These are phyloP conservation scores for Narthecium ossifragum DNA, from an alignment of 106 monocot species.

Conservation along the genomic window DNA sequence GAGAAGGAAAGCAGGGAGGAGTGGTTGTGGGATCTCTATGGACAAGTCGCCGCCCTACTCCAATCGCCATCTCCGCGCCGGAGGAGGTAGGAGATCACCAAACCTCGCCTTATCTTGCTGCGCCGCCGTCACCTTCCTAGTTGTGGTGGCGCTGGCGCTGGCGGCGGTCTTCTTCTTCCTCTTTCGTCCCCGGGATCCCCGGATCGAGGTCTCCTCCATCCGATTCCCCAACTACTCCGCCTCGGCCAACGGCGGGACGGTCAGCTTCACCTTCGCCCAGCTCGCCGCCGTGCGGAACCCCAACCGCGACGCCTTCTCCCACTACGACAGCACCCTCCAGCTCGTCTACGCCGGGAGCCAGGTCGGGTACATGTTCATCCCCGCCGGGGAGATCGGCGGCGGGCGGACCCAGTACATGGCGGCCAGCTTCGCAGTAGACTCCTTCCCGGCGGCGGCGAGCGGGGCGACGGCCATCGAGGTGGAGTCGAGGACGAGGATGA, in stretches of 20 bases:
- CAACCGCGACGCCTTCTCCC: slow-evolving; percentile 36
- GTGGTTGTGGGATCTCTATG: too few species aligned
- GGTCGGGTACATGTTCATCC: slow-evolving; percentile 45
- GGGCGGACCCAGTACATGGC: slow-evolving; percentile 53
- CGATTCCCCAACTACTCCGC: slow-evolving; percentile 30
- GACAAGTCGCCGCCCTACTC: background rate
- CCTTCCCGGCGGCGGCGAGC: slow-evolving; percentile 14
- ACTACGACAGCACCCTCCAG: slow-evolving; percentile 36
- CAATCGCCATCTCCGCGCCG: background rate
- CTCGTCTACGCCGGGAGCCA: slow-evolving; percentile 20
- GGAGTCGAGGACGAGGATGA: slow-evolving; percentile 45
- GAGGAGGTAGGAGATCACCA: slow-evolving; percentile 1
- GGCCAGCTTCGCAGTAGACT: slow-evolving; percentile 37
- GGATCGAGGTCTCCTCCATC: slow-evolving; percentile 27
- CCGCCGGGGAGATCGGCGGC: slow-evolving; percentile 39
- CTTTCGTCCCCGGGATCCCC: slow-evolving; percentile 41
- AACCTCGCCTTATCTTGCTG: slow-evolving; percentile 42
- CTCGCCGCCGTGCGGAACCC: slow-evolving; percentile 46
- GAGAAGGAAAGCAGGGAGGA: too few species aligned
- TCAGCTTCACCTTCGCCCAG: slow-evolving; percentile 42
- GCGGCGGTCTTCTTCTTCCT: slow-evolving; percentile 29
- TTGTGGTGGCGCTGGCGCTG: slow-evolving; percentile 14
- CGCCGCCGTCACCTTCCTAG: slow-evolving; percentile 31
- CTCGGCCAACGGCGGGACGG: slow-evolving; percentile 28
- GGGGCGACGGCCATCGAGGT: slow-evolving; percentile 26